Conservation (phyloP, 2,329 filamentous ascomycete species). For the Claviceps quebecensis region DNA sequence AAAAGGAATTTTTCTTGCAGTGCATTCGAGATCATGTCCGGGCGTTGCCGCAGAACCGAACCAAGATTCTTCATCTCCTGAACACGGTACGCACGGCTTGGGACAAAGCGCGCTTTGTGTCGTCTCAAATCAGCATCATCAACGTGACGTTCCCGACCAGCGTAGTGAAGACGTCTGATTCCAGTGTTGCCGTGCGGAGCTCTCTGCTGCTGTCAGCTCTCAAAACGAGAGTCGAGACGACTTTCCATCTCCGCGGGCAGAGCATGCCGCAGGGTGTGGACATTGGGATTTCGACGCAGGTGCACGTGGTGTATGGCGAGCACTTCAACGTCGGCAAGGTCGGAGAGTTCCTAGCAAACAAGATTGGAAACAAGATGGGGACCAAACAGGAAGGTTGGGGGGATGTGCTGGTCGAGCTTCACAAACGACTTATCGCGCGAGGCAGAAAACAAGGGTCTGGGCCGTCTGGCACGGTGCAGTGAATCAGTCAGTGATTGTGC, state of each 20-base stretch:
- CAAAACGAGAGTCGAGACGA: conserved; percentile 54
- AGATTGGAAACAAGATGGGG: conserved; percentile 30
- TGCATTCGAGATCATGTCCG: conserved; percentile 56
- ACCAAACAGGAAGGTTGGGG: conserved; percentile 33
- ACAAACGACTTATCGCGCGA: conserved; percentile 39
- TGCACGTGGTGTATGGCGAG: conserved; percentile 62
- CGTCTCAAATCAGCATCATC: conserved; percentile 46
- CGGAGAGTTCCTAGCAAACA: conserved; percentile 50
- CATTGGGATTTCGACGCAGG: conserved; percentile 38
- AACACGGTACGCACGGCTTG: conserved; percentile 46
- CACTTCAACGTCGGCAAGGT: conserved; percentile 64
- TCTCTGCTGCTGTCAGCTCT: conserved; percentile 50
- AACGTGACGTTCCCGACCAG: conserved; percentile 51
- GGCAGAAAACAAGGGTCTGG: conserved; percentile 30
- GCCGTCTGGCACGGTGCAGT: conserved; percentile 4
- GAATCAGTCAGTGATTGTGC: too few species aligned
- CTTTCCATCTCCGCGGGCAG: conserved; percentile 38
- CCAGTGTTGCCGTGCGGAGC: conserved; percentile 45
- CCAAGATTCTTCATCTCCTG: conserved; percentile 43
- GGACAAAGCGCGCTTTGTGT: conserved; percentile 47
- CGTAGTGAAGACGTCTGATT: conserved; percentile 49
- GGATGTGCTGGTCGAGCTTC: conserved; percentile 40
- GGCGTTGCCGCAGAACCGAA: conserved; percentile 42
- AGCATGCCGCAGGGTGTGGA: conserved; percentile 35
- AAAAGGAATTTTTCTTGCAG: conserved; percentile 63